Evolutionary conservation across 192 early-diverging fungal species (phyloP), one percentile per base, ranked within the genome.

Genomic region (Podila clonocystis): DNA sequence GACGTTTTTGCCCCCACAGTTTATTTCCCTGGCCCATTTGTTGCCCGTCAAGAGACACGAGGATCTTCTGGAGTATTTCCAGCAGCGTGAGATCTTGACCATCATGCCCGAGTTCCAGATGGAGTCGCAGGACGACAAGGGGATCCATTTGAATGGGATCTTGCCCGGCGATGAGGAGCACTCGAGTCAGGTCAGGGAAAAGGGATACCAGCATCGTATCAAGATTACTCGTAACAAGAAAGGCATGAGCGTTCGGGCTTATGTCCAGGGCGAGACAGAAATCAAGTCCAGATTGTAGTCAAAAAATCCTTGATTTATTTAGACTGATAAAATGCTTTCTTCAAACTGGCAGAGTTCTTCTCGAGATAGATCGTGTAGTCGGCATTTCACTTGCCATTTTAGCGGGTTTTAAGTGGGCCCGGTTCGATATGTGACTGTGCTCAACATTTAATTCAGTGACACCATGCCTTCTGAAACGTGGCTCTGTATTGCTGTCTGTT

Each of bases 1-100:
- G 45, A 84, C 92, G 17, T 86, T 91, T 20, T 55, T 80, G 66
- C 91, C 90, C 9, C 93, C 93, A 9, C 93, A 95, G 83, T 92
- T 88, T 73, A 85, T 85, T 26, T 84, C 87, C 0, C 57, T 95
- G 22, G 62, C 70, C 1, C 83, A 90, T 72, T 79, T 95, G 58
- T 69, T 78, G 26, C 71, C 73, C 3, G 67, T 83, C 45, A 59
- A 50, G 20, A 69, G 72, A 20, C 85, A 89, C 69, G 74, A 91
- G 63, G 86, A 91, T 26, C 58, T 93, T 22, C 3, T 71, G 34
- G 28, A 63, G 13, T 30, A 75, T 22, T 75, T 68, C 41, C 29
- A 60, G 30, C 19, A 65, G 4, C 63, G 73, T 5, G 70, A 75
- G 58, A 68, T 83, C 9, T 9, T 83, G 28, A 67, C 69, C 45